Conservation (phyloP, 441 rosid species). For the Metrosideros polymorpha region DNA sequence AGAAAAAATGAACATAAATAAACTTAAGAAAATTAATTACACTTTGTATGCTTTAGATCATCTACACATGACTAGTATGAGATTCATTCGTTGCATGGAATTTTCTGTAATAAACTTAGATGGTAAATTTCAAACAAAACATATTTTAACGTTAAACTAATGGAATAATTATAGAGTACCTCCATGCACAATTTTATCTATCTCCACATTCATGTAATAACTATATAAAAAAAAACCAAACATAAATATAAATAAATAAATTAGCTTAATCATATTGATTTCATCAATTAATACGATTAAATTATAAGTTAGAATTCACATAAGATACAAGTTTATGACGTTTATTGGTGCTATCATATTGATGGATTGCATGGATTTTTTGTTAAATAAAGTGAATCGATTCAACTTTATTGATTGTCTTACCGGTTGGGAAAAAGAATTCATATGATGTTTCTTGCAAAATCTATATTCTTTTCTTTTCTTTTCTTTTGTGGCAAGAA, state of each 20-base stretch:
- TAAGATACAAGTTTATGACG: neutral
- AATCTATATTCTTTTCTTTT: neutral
- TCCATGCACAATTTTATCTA: neutral
- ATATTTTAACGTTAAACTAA: neutral
- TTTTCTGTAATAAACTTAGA: neutral
- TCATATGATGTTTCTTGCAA: neutral
- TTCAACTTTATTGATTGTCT: neutral
- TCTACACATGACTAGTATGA: neutral
- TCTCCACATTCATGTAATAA: neutral
- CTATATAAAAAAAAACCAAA: neutral
- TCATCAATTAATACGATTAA: neutral
- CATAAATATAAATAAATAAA: accelerated
- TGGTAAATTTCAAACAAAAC: accelerated
- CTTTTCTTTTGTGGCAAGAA: neutral
- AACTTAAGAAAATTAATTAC: neutral
- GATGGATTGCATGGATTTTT: neutral
- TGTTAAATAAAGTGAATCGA: neutral
- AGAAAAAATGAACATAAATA: neutral
- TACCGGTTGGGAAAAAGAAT: neutral
- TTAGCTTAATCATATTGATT: neutral
- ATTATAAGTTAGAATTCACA: neutral
- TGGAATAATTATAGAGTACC: neutral
- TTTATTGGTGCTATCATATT: neutral
- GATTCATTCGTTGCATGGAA: neutral
- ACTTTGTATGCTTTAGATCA: neutral